These are phyloP conservation scores for Beauveria pseudobassiana DNA, from an alignment of 2,329 filamentous ascomycete genomes.

Conservation along the genomic window DNA sequence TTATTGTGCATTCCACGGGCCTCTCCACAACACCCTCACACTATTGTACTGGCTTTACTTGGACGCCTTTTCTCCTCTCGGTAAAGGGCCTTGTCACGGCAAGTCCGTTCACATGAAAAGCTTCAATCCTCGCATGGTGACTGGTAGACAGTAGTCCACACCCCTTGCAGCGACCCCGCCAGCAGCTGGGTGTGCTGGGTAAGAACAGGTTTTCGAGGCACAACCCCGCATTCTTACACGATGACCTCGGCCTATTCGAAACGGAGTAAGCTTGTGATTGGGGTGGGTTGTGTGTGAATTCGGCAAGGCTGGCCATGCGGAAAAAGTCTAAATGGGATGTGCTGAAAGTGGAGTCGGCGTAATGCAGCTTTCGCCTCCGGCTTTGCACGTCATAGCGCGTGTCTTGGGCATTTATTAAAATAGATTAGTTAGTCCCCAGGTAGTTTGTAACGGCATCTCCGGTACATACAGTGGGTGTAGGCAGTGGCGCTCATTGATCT, in stretches of 20 bases:
- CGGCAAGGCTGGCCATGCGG: not conserved
- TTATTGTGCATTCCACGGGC: not conserved
- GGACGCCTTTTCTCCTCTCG: not conserved
- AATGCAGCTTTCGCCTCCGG: not conserved
- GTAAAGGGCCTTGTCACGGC: not conserved
- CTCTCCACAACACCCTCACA: not conserved
- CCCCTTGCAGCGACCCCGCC: not conserved
- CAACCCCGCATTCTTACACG: not conserved
- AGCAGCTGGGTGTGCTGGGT: not conserved
- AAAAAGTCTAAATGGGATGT: not conserved
- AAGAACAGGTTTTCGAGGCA: not conserved
- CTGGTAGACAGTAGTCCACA: not conserved
- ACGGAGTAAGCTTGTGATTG: not conserved
- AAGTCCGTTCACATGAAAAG: constrained; percentile 8
- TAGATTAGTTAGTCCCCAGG: too few relatives aligned
- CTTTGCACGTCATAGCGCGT: not conserved
- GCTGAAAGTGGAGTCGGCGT: not conserved
- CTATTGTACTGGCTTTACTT: not conserved
- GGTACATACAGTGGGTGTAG: too few relatives aligned
- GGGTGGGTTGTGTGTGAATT: not conserved
- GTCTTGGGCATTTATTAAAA: too few relatives aligned
- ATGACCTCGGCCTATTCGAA: not conserved
- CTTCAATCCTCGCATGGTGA: not conserved
- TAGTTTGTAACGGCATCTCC: too few relatives aligned
- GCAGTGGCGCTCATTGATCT: too few relatives aligned